Evolutionary conservation across 2,329 filamentous ascomycete species (phyloP), one percentile per base, ranked within the genome.

Genomic region (Sporothrix curviconia): DNA sequence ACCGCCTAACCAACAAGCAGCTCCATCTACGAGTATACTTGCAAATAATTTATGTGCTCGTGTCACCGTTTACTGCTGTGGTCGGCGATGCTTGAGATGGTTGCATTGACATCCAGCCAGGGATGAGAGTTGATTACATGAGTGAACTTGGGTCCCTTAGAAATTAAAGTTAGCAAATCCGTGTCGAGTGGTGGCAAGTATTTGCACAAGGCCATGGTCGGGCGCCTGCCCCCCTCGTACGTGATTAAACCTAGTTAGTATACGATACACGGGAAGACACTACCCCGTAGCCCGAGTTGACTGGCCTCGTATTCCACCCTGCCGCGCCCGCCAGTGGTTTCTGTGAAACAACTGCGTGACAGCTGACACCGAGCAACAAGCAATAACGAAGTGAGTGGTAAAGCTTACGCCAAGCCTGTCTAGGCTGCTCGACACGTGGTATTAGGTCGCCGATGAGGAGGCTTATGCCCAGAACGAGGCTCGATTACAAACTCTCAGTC

Each of bases 221-320:
- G 40, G 25, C 19, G 40, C n/a, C n/a, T n/a, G n/a, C 25, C 24
- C 24, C 42, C 42, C 40, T 24, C 24, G 22, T 24, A 7, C 42
- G 25, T 25, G 24, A 7, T 34, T 25, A 44, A n/a, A 15, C 15
- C 9, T 25, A 43, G 19, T 4, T 5, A 11, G 12, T 34, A 50
- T 17, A 50, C 47, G 47, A 12, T 50, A 14, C n/a, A 19, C 47
- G 14, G 47, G 22, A 39, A 39, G 49, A 17, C 36, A 39, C 49
- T 39, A 25, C 49, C 39, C 49, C 34, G 34, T 36, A 37, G 32
- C 32, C 19, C 30, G 34, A 40, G 25, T 17, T 46, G 22, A 17
- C 19, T 30, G 15, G 7, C 34, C 47, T 50, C 47, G 47, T 51
- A 51, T 51, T 30, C 49, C 49, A 28, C 47, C 32, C 17, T 51